phyloP scores from a whole-genome alignment of 2,329 filamentous ascomycete species.

The Phaeosphaeriaceae sp. region DNA sequence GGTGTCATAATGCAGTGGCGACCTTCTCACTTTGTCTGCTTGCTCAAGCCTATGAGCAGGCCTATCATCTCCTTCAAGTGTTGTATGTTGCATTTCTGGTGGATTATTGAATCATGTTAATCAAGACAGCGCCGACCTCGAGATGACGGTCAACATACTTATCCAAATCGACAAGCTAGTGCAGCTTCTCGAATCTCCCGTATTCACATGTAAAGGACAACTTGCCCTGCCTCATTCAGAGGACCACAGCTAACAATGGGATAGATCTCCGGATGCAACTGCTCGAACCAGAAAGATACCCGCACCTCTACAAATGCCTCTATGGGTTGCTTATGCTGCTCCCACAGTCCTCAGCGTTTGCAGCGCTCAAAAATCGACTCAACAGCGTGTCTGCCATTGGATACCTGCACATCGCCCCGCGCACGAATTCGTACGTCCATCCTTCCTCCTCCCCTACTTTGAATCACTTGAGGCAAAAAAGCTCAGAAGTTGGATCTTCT shows the following conservation, averaged over 20 bases:
- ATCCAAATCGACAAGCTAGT: slow-evolving; percentile 99
- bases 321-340: slow-evolving; percentile 97
- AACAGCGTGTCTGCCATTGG: slow-evolving; percentile 98
- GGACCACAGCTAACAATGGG: neutral
- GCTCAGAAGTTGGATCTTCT: slow-evolving; percentile 48
- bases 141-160: slow-evolving; percentile 98
- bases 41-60: slow-evolving; percentile 97
- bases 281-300: slow-evolving; percentile 92
- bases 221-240: neutral
- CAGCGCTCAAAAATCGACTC: slow-evolving; percentile 91
- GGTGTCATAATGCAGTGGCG: slow-evolving; percentile 98
- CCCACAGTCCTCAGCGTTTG: slow-evolving; percentile 97
- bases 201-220: slow-evolving; percentile 82
- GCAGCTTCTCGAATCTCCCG: slow-evolving; percentile 92
- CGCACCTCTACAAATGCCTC: slow-evolving; percentile 95
- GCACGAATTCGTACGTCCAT: slow-evolving; percentile 73
- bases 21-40: slow-evolving; percentile 95
- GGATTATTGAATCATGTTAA: slow-evolving; percentile 26
- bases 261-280: slow-evolving; percentile 91
- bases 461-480: slow-evolving; percentile 51
- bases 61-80: slow-evolving; percentile 92
- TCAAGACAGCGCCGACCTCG: slow-evolving; percentile 79
- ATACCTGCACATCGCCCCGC: slow-evolving; percentile 82
- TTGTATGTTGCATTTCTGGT: slow-evolving; percentile 66
- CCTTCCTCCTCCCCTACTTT: slow-evolving; percentile 44